phyloP scores from a whole-genome alignment of 2,329 filamentous ascomycete species.

The Colletotrichum lindemuthianum region DNA sequence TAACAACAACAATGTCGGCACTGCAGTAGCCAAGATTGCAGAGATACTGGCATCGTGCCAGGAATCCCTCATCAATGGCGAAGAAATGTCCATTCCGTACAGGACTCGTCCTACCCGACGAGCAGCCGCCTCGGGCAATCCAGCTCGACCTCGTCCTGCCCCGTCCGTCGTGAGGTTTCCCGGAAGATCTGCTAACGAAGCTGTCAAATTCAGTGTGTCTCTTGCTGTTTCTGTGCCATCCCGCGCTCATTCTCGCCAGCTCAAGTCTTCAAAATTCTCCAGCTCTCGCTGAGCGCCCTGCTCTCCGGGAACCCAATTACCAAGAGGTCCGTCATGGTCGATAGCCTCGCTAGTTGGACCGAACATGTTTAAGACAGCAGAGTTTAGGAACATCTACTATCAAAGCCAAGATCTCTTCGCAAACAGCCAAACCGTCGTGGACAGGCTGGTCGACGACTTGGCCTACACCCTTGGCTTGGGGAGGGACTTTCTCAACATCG shows the following conservation, averaged over 20 bases:
- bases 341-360: neutral
- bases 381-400: conserved; percentile 80
- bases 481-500: conserved; percentile 76
- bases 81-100: conserved; percentile 59
- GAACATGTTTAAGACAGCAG: neutral
- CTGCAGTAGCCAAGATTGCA: conserved; percentile 64
- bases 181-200: conserved; percentile 57
- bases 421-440: conserved; percentile 70
- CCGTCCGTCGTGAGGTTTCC: conserved; percentile 53
- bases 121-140: no score
- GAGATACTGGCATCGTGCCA: conserved; percentile 60
- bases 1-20: conserved; percentile 35
- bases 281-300: conserved; percentile 68
- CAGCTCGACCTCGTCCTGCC: neutral
- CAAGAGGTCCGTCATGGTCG: conserved; percentile 63
- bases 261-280: conserved; percentile 66
- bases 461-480: conserved; percentile 74
- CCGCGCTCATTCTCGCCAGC: conserved; percentile 49
- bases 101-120: conserved; percentile 43
- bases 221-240: neutral
- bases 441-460: conserved; percentile 78
- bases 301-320: conserved; percentile 64
- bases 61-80: conserved; percentile 57
- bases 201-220: conserved; percentile 62
- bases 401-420: conserved; percentile 77